These are phyloP conservation scores for Cucurbita pepo DNA, from an alignment of 306 rosid species.

Conservation along the genomic window DNA sequence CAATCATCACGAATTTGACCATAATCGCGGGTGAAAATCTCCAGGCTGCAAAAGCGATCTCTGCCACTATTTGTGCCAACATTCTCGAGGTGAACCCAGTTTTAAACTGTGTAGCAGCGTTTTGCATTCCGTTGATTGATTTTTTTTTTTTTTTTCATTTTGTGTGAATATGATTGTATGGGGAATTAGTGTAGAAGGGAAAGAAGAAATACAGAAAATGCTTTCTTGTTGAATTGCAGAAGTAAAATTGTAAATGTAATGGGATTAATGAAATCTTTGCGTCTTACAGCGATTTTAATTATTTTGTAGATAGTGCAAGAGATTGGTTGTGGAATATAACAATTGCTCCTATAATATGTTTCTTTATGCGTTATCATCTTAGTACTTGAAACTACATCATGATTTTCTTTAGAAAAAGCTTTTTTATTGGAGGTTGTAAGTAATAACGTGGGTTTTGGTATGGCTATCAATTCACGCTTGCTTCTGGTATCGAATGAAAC, in stretches of 20 bases:
- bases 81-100: conserved; percentile 87
- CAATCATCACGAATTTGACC: conserved; percentile 79
- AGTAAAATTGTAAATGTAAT: conserved; percentile 14
- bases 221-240: neutral
- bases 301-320: neutral
- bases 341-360: neutral
- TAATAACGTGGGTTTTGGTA: neutral
- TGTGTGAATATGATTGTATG: conserved; percentile 22
- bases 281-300: conserved; percentile 6
- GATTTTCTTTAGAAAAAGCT: neutral
- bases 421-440: neutral
- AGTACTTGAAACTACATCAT: neutral
- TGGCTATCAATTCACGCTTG: neutral
- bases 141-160: neutral
- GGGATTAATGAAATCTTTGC: conserved; percentile 17
- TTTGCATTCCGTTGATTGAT: conserved; percentile 21
- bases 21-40: conserved; percentile 74
- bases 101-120: conserved; percentile 33
- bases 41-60: conserved; percentile 48
- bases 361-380: neutral
- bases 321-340: conserved; percentile 3
- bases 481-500: neutral
- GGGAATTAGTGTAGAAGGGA: conserved; percentile 5
- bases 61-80: conserved; percentile 51
- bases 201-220: neutral